Base-by-base conservation (phyloP, 164 flowering plant genomes). In the Nelumbo lutea region DNA sequence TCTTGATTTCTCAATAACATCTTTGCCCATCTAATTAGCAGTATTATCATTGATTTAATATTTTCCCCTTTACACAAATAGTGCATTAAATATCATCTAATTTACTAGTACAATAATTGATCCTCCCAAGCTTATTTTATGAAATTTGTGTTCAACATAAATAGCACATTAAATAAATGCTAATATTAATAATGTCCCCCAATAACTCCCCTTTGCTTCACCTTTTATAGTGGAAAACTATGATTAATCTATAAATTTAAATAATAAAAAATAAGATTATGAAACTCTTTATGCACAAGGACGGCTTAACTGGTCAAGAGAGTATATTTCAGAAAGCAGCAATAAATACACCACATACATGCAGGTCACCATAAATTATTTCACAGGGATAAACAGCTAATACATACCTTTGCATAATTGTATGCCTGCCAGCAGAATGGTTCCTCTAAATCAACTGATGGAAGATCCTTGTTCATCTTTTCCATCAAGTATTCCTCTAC, bases 381-480 rank as follows among this genome's bases (percentile, higher is more conserved):
- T 67, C 42, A 62, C 9, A 42, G 4, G 27, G 13, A 44, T 41
- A 64, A 44, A 61, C 59, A 69, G 48, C 74, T 43, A 55, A 15
- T n/a, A 71, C 86, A 52, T 87, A 90, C 99, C 75, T 84, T 96
- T 3, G 99, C 98, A 84, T 90, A 96, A 73, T 84, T 85, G 74
- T 91, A 96, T 39, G 98, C 96, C 69, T 93, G 95, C 96, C 98
- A 91, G 79, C 89, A 84, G 79, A 93, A 93, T 68, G 99, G 96
- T 76, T 96, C 99, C 76, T 96, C 99, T 52, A 93, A 74, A 70
- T 96, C 99, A 74, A 81, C 95, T n/a, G 98, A 72, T 43, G 83
- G 87, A 63, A 96, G 92, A 75, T 86, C 89, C 86, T 86, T 91
- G 83, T 66, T 90, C 93, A 93, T 91, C 74, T 91, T 93, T 75